Evolutionary conservation across 352 stramenopile genomes (phyloP), one percentile per base, ranked within the genome.

Genomic region (Phytophthora constricta): DNA sequence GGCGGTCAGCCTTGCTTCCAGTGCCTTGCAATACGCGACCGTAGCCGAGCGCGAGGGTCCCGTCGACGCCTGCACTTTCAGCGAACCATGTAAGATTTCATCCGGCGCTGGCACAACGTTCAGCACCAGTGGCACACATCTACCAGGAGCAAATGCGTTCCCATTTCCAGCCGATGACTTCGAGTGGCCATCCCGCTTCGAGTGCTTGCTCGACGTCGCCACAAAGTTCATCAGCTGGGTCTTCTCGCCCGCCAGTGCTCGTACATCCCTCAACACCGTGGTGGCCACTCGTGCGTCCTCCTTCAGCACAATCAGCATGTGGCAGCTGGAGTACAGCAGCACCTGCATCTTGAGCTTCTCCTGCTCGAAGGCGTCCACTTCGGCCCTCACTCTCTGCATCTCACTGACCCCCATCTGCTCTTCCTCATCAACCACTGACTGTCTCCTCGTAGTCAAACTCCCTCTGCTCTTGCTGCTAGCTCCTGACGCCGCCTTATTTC

Each of bases 311-410:
- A 92, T 82, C 31, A 93, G 34, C 46, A 90, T 28, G 54, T 90
- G 76, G 64, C 80, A 90, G 43, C 74, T 85, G 27, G 77, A 64
- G 65, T 87, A 77, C 33, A 93, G 59, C 23, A 93, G 57, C 34
- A 88, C 75, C 67, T 90, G 74, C 74, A 93, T 79, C 60, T 88
- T 91, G 49, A 84, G 71, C 33, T 72, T 79, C 63, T 91, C 80
- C 25, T 58, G 65, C 28, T 88, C 70, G 51, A 80, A 82, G 25
- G 28, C 49, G 0, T 61, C 60, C 19, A 82, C 19, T 22, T 69
- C 69, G 5, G 43, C 37, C 28, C 28, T 65, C 19, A 54, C 43
- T 25, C 27, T 73, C 16, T 65, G 66, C 51, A 5, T 31, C 34
- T 63, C 54, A 22, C 46, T 74, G 23, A 58, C 17, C n/a, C 37